These are phyloP conservation scores for Mycena epipterygia DNA, from an alignment of 768 basidiomycete genomes.

Conservation along the genomic window DNA sequence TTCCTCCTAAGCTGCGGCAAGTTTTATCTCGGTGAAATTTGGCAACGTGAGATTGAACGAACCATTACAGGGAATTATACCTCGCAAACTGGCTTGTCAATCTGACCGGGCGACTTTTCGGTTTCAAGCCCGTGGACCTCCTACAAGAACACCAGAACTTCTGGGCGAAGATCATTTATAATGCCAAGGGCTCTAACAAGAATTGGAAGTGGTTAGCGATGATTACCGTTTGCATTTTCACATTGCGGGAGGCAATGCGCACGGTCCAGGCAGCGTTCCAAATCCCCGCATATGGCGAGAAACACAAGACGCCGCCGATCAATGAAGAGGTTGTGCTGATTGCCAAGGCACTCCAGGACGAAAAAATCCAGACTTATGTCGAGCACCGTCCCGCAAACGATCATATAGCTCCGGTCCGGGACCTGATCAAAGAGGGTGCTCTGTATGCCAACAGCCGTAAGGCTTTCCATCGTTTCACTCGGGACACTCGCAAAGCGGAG, in stretches of 20 bases:
- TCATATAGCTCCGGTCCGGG: conserved; percentile 11
- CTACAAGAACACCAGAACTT: too few relatives aligned
- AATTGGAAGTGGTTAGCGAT: conserved; percentile 24
- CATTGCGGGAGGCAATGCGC: conserved; percentile 26
- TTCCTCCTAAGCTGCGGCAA: conserved; percentile 14
- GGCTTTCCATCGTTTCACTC: conserved; percentile 6
- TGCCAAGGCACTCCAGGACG: too few relatives aligned
- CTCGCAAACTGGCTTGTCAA: too few relatives aligned
- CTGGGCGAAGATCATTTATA: conserved; percentile 25
- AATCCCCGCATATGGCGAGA: conserved; percentile 17
- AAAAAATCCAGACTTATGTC: conserved; percentile 26
- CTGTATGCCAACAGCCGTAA: conserved; percentile 16
- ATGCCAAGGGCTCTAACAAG: conserved; percentile 22
- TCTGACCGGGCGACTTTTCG: too few relatives aligned
- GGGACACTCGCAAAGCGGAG: not conserved
- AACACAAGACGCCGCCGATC: conserved; percentile 18
- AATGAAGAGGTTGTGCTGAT: not conserved
- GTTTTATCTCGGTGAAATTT: not conserved
- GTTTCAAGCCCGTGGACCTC: too few relatives aligned
- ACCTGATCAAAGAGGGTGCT: conserved; percentile 22
- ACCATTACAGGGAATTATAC: conserved; percentile 13
- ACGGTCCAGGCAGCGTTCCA: conserved; percentile 18
- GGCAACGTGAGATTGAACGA: too few relatives aligned
- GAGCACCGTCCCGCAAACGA: conserved; percentile 8
- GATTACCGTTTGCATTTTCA: conserved; percentile 30